These are phyloP conservation scores for Acanthamoeba castellanii DNA, from an alignment of 208 protist species.

Conservation along the genomic window DNA sequence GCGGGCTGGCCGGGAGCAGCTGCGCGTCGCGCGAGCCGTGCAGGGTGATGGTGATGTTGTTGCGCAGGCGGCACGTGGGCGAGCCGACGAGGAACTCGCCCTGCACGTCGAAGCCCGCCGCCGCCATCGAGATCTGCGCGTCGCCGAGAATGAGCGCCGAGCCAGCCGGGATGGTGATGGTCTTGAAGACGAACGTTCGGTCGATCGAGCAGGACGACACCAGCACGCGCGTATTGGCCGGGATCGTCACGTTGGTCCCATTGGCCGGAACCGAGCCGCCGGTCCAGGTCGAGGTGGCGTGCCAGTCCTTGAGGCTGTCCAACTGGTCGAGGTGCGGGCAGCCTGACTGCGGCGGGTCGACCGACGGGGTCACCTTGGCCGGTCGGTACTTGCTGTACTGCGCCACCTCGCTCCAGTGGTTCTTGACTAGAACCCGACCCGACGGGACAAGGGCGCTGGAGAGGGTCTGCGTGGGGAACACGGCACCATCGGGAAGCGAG, in stretches of 20 bases:
- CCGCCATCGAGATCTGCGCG: constrained; percentile 64
- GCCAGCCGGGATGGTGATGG: constrained; percentile 78
- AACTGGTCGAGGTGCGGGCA: constrained; percentile 71
- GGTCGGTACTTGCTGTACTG: not conserved
- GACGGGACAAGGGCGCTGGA: not conserved
- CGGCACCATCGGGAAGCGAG: not conserved
- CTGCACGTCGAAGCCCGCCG: constrained; percentile 69
- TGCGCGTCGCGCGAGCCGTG: constrained; percentile 27
- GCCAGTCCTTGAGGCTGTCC: constrained; percentile 57
- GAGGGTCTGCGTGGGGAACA: not conserved
- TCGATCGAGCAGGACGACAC: constrained; percentile 73
- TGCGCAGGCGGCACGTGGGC: constrained; percentile 74
- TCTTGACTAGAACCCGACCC: not conserved
- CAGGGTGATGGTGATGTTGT: constrained; percentile 75
- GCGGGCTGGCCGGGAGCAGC: not conserved
- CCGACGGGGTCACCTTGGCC: not conserved
- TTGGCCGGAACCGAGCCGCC: not conserved
- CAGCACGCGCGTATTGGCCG: constrained; percentile 38
- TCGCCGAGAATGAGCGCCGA: constrained; percentile 80
- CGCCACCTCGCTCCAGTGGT: not conserved
- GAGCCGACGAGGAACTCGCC: constrained; percentile 79
- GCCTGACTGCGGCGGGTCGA: not conserved
- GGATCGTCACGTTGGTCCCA: constrained; percentile 10
- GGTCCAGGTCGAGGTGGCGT: constrained; percentile 62
- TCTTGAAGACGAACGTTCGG: constrained; percentile 60